Evolutionary conservation across 2,329 filamentous ascomycete genomes (phyloP).

Genomic region (Zymoseptoria tritici): DNA sequence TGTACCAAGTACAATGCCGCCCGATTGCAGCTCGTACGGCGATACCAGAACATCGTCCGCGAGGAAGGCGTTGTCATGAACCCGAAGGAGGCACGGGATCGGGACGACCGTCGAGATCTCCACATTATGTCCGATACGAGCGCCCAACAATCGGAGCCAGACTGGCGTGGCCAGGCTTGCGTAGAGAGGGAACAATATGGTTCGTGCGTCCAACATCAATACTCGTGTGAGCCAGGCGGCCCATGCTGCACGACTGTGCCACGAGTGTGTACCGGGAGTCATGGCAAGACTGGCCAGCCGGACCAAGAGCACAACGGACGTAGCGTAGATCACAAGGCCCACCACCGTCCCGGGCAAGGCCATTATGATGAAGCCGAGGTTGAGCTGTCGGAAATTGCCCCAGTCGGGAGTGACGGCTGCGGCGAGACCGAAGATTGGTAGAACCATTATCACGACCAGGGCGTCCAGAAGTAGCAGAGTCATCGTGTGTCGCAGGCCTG

Average conservation of each 20-base stretch:
- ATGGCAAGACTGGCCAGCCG: slow-evolving; percentile 5
- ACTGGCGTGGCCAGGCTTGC: slow-evolving; percentile 2
- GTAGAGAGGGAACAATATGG: slow-evolving; percentile 4
- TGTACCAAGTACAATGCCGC: not conserved
- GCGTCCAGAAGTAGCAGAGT: slow-evolving; percentile 2
- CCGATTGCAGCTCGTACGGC: not conserved
- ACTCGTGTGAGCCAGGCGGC: slow-evolving; percentile 5
- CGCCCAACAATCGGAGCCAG: slow-evolving; percentile 3
- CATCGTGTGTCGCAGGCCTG: slow-evolving; percentile 1
- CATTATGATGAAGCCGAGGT: slow-evolving; percentile 4
- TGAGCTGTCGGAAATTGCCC: not conserved
- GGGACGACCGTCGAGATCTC: slow-evolving; percentile 5
- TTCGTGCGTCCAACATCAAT: slow-evolving; percentile 5
- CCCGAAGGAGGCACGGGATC: not conserved
- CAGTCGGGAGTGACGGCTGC: slow-evolving; percentile 1
- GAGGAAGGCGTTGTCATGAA: slow-evolving; percentile 2
- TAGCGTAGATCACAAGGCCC: not conserved
- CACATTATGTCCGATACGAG: slow-evolving; percentile 3
- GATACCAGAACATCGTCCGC: slow-evolving; percentile 4
- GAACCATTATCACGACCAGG: not conserved
- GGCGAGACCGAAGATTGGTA: slow-evolving; percentile 1
- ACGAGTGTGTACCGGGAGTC: slow-evolving; percentile 2
- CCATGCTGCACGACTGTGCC: slow-evolving; percentile 6
- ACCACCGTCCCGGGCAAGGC: slow-evolving; percentile 2
- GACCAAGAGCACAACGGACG: slow-evolving; percentile 1